phyloP scores from a whole-genome alignment of 306 rosid species.

The Fragaria iinumae region DNA sequence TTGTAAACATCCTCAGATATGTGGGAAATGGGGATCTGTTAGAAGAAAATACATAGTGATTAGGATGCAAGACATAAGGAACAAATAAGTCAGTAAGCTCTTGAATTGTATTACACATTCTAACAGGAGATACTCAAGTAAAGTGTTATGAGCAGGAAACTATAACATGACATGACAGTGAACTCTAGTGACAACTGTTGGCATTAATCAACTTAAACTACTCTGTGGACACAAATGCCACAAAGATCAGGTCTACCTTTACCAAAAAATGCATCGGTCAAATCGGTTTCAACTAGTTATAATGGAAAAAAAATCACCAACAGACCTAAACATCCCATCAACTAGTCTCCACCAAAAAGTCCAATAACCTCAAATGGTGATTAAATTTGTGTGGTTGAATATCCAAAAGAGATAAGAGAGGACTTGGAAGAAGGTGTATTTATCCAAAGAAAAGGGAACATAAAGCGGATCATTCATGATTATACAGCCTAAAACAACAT shows the following conservation, averaged over 20 bases:
- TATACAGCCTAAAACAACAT: not conserved
- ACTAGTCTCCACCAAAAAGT: not conserved
- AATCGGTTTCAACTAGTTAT: not conserved
- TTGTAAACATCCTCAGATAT: slow-evolving; percentile 71
- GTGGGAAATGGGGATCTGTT: slow-evolving; percentile 72
- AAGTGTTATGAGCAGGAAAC: not conserved
- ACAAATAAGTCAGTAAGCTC: not conserved
- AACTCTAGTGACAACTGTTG: not conserved
- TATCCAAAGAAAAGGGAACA: not conserved
- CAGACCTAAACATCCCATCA: not conserved
- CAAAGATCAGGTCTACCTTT: not conserved
- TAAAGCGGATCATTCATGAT: not conserved
- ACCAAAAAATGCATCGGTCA: not conserved
- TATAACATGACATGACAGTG: not conserved
- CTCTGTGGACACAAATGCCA: not conserved
- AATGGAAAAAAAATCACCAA: no score
- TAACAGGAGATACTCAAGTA: not conserved
- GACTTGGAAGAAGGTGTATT: not conserved
- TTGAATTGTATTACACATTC: not conserved
- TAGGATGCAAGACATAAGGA: not conserved
- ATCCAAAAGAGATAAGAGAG: not conserved
- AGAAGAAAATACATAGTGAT: slow-evolving; percentile 19
- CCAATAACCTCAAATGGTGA: not conserved
- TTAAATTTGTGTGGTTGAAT: not conserved
- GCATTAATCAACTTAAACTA: not conserved